These are phyloP conservation scores for Neofusicoccum cordaticola DNA, from an alignment of 2,329 filamentous ascomycete species.

Conservation along the genomic window DNA sequence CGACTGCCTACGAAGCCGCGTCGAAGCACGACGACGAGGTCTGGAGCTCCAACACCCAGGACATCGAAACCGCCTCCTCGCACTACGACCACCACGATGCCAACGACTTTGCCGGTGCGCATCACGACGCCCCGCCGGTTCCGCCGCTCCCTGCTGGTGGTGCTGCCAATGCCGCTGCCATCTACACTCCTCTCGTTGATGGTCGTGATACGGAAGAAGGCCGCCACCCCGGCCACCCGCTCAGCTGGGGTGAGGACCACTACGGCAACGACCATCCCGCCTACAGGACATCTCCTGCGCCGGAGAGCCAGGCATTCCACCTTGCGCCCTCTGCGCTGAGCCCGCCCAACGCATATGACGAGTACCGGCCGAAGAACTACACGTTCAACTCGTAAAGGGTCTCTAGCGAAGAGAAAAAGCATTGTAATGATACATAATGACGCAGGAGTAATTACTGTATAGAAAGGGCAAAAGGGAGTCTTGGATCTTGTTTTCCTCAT, in stretches of 20 bases:
- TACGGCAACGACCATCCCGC: slow-evolving; percentile 4
- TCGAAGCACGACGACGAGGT: slow-evolving; percentile 30
- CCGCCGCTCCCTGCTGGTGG: slow-evolving; percentile 5
- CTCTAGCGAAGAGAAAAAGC: not conserved
- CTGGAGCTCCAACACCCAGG: slow-evolving; percentile 44
- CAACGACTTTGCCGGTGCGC: slow-evolving; percentile 28
- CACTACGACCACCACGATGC: slow-evolving; percentile 42
- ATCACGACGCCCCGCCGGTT: not conserved
- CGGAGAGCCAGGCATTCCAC: slow-evolving; percentile 5
- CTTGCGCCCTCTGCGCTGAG: slow-evolving; percentile 8
- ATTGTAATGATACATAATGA: not conserved
- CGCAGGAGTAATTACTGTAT: slow-evolving; percentile 1
- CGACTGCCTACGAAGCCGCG: slow-evolving; percentile 9
- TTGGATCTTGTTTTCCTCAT: not conserved
- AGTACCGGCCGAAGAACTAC: slow-evolving; percentile 14
- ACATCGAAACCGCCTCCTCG: slow-evolving; percentile 30
- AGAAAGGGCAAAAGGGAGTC: slow-evolving; percentile 1
- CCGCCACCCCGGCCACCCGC: slow-evolving; percentile 38
- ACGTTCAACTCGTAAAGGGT: not conserved
- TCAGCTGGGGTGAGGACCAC: slow-evolving; percentile 35
- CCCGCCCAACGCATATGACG: slow-evolving; percentile 9
- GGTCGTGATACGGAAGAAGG: slow-evolving; percentile 38
- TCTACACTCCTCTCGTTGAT: slow-evolving; percentile 12
- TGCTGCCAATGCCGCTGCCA: not conserved
- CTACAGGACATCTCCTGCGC: not conserved